Evolutionary conservation across 2,329 filamentous ascomycete genomes (phyloP).

Genomic region (Fusarium aywerte): DNA sequence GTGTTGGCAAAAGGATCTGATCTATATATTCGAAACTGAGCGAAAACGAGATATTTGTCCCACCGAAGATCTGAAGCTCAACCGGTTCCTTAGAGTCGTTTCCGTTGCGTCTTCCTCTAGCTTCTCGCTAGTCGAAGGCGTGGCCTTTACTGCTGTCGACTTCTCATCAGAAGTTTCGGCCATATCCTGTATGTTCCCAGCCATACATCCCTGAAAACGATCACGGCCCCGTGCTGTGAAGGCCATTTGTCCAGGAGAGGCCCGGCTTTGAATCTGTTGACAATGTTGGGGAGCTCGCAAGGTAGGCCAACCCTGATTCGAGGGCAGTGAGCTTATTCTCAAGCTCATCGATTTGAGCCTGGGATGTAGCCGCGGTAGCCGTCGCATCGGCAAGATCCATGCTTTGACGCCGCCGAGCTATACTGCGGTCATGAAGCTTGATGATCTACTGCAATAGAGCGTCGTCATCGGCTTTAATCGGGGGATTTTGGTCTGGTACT

Average conservation of each 20-base stretch:
- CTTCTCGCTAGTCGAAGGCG: not conserved
- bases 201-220: conserved; percentile 3
- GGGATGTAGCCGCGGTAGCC: too few relatives aligned
- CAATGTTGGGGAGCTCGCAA: conserved; percentile 20
- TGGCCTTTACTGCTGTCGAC: not conserved
- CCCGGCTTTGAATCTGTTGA: not conserved
- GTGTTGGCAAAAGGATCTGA: conserved; percentile 66
- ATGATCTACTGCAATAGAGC: too few relatives aligned
- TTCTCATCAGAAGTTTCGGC: conserved; percentile 11
- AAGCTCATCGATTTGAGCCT: too few relatives aligned
- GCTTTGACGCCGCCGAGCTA: too few relatives aligned
- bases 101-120: conserved; percentile 46
- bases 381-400: too few relatives aligned
- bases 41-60: conserved; percentile 68
- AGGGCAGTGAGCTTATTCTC: too few relatives aligned
- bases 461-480: too few relatives aligned
- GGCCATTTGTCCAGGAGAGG: conserved; percentile 16
- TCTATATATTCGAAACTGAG: conserved; percentile 71
- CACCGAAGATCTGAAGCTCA: conserved; percentile 64
- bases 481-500: too few relatives aligned
- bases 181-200: not conserved
- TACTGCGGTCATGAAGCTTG: too few relatives aligned
- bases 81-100: conserved; percentile 57
- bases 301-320: too few relatives aligned
- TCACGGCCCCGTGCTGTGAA: not conserved